These are phyloP conservation scores for Beauveria rudraprayagi DNA, from an alignment of 2,329 filamentous ascomycete species.

Conservation along the genomic window DNA sequence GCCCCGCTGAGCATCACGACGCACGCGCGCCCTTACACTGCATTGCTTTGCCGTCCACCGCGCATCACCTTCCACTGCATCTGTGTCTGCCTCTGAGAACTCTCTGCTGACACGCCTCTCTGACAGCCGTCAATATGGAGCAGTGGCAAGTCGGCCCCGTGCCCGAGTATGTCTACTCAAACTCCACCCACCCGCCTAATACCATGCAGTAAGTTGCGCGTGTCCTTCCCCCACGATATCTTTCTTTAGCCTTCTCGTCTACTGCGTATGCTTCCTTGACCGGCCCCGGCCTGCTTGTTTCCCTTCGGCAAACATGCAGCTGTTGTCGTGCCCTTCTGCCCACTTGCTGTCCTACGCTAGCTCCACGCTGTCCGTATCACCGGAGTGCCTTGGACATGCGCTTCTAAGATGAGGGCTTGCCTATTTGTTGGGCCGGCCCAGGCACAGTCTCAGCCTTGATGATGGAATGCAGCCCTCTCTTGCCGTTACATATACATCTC, in stretches of 20 bases:
- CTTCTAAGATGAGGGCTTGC: neutral
- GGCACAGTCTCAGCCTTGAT: neutral
- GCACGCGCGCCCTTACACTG: constrained; percentile 1
- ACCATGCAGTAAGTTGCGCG: constrained; percentile 51
- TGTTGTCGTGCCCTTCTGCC: neutral
- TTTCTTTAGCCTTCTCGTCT: neutral
- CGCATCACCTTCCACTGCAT: neutral
- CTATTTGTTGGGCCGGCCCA: neutral
- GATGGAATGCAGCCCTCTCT: too few relatives aligned
- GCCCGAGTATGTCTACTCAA: constrained; percentile 51
- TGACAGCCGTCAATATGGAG: constrained; percentile 35
- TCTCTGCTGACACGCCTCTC: neutral
- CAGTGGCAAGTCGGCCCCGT: constrained; percentile 54
- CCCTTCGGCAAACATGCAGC: constrained; percentile 3
- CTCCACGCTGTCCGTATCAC: neutral
- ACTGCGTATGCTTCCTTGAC: neutral
- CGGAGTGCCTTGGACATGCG: neutral
- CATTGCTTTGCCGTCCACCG: neutral
- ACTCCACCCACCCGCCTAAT: constrained; percentile 45
- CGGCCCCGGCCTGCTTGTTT: constrained; percentile 1
- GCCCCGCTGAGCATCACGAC: constrained; percentile 2
- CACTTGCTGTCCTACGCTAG: neutral
- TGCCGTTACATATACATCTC: neutral
- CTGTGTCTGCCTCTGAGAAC: neutral
- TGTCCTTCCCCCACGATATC: constrained; percentile 6